Evolutionary conservation across 2,329 filamentous ascomycete species (phyloP), one percentile per base, ranked within the genome.

Genomic region (Colletotrichum salicis): DNA sequence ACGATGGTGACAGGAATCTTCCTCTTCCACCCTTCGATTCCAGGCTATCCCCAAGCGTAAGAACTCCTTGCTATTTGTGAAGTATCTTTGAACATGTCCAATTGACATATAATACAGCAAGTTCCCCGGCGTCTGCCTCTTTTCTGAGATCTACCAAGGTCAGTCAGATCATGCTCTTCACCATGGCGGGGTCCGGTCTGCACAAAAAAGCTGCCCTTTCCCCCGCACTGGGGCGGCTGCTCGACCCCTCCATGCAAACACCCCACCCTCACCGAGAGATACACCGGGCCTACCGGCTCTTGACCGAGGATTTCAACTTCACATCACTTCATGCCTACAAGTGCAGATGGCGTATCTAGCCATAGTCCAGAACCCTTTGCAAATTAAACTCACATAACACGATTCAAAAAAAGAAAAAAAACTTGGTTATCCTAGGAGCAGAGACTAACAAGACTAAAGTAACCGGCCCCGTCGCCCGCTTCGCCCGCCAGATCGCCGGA

Each of bases 121-220:
- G 61, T 97, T 97, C 78, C 95, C 95, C 0, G 95, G 93, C 24
- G 93, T 98, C 5, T 92, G 94, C 15, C 87, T 98, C 68, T 98
- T 97, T 80, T 95, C 92, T 76, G 95, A 98, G 84, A 98, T 98
- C 78, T 98, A 98, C 79, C 95, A 98, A 91, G 95, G 94, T 95
- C 82, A 69, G 78, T 35, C 57, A 29, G 45, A 22, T n/a, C 27
- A 48, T 56, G 37, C 37, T 41, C 37, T 12, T 56, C 59, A 51
- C 48, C 31, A 65, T 58, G 67, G 71, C 64, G 64, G 71, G 61
- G 71, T 58, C 35, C 4, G 37, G 37, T 41, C 37, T 41, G 15
- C 37, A 31, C 19, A 66, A 71, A 63, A 63, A 33, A 35, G 31
- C 65, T 48, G 41, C 19, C 19, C 19, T 48, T 48, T 45, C 11